A percentile compares a stretch with the other conserved stretches of the same genome.
Evolutionary conservation across 768 basidiomycete species (phyloP).

Genomic region (Neoboletus brunneissimus): DNA sequence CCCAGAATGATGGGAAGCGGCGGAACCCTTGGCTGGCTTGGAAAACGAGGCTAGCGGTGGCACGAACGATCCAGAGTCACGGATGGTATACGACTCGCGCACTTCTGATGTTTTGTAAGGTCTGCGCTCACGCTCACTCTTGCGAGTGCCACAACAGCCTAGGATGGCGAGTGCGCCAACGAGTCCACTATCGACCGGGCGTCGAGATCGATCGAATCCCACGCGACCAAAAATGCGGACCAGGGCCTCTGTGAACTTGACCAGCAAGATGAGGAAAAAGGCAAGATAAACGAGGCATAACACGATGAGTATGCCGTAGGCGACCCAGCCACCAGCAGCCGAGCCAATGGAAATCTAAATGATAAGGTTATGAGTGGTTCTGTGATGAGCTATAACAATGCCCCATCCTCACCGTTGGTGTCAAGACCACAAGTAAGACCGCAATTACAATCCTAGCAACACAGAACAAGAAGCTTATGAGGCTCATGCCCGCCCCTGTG

Average conservation of each 20-base stretch:
- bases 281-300: slow-evolving; percentile 79
- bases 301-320: slow-evolving; percentile 88
- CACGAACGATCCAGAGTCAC: slow-evolving; percentile 49
- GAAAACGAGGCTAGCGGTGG: slow-evolving; percentile 39
- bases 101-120: slow-evolving; percentile 26
- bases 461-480: slow-evolving; percentile 91
- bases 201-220: slow-evolving; percentile 80
- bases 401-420: slow-evolving; percentile 66
- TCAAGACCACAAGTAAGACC: slow-evolving; percentile 86
- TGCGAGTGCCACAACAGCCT: slow-evolving; percentile 59
- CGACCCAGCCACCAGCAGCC: slow-evolving; percentile 86
- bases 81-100: slow-evolving; percentile 27
- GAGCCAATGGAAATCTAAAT: slow-evolving; percentile 77
- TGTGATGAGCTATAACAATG: not conserved
- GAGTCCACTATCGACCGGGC: slow-evolving; percentile 82
- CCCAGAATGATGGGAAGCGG: slow-evolving; percentile 40
- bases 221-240: slow-evolving; percentile 74
- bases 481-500: slow-evolving; percentile 93
- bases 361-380: slow-evolving; percentile 11
- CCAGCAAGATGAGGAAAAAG: slow-evolving; percentile 75
- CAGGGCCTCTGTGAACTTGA: slow-evolving; percentile 83
- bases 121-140: slow-evolving; percentile 28
- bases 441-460: slow-evolving; percentile 88
- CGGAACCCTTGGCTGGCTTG: slow-evolving; percentile 25
- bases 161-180: slow-evolving; percentile 75